Evolutionary conservation across 257 asterid genomes (phyloP).

Genomic region (Solanum rostratum): DNA sequence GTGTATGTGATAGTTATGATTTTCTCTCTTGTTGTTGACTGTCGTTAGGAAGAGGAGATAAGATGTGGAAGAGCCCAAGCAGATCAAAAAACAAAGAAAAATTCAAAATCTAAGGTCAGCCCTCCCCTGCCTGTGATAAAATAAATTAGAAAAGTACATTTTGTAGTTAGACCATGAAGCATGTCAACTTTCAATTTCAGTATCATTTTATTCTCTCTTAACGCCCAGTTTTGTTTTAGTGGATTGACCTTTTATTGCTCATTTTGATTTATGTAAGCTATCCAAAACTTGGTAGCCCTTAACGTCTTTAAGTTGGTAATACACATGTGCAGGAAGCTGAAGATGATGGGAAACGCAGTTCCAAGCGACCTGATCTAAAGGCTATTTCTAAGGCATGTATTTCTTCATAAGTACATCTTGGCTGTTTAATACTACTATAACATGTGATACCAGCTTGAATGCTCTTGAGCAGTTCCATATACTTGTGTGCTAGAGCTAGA

Average conservation of each 20-base stretch:
- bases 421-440: neutral
- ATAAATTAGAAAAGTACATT: neutral
- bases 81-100: slow-evolving; percentile 4
- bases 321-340: slow-evolving; percentile 31
- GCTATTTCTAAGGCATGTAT: slow-evolving; percentile 54
- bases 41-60: slow-evolving; percentile 45
- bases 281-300: neutral
- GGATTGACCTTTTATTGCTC: neutral
- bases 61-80: slow-evolving; percentile 25
- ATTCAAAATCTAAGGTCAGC: slow-evolving; percentile 33
- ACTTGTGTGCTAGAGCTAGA: neutral
- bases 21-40: neutral
- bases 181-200: neutral
- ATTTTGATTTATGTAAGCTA: neutral
- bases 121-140: neutral
- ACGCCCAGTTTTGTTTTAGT: neutral
- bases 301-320: neutral
- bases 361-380: slow-evolving; percentile 79
- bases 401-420: neutral
- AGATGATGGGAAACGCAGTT: slow-evolving; percentile 21
- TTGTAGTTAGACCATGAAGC: neutral
- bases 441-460: neutral
- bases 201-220: neutral
- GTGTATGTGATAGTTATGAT: neutral
- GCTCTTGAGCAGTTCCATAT: neutral